Conservation (phyloP, 2,329 filamentous ascomycete species). For the Talaromyces sp. region DNA sequence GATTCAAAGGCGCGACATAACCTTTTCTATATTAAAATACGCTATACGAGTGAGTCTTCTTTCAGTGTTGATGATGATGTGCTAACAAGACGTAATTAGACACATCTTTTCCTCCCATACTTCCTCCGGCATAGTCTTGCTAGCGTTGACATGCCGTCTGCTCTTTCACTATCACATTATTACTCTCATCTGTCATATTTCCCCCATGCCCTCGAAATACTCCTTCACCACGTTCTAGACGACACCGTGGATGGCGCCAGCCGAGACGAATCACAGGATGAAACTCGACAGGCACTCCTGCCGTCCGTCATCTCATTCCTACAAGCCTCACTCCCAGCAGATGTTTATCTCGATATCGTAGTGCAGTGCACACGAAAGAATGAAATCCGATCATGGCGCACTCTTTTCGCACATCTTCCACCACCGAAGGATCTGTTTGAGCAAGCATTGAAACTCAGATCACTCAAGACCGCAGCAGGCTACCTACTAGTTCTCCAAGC, state of each 20-base stretch:
- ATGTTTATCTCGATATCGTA: conserved; percentile 84
- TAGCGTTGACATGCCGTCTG: conserved; percentile 73
- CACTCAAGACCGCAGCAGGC: conserved; percentile 90
- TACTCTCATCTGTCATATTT: conserved; percentile 90
- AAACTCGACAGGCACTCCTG: conserved; percentile 37
- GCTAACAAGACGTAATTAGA: conserved; percentile 54
- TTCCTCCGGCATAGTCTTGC: conserved; percentile 76
- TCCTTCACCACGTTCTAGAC: conserved; percentile 89
- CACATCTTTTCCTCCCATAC: conserved; percentile 88
- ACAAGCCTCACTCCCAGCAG: conserved; percentile 67
- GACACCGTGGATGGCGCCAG: conserved; percentile 75
- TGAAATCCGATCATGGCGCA: conserved; percentile 90
- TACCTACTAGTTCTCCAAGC: conserved; percentile 95
- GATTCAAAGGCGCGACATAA: conserved; percentile 87
- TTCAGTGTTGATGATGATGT: not conserved
- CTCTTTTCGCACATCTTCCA: conserved; percentile 86
- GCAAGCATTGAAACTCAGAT: conserved; percentile 79
- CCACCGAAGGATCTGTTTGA: conserved; percentile 91
- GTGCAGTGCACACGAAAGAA: conserved; percentile 97
- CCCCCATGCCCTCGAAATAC: conserved; percentile 84
- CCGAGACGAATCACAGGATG: conserved; percentile 31
- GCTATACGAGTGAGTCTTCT: conserved; percentile 69
- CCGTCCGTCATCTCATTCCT: conserved; percentile 60
- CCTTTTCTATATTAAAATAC: conserved; percentile 86
- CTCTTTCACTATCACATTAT: conserved; percentile 76